Evolutionary conservation across 306 rosid genomes (phyloP), one percentile per base, ranked within the genome.

Genomic region (Myrica gale): DNA sequence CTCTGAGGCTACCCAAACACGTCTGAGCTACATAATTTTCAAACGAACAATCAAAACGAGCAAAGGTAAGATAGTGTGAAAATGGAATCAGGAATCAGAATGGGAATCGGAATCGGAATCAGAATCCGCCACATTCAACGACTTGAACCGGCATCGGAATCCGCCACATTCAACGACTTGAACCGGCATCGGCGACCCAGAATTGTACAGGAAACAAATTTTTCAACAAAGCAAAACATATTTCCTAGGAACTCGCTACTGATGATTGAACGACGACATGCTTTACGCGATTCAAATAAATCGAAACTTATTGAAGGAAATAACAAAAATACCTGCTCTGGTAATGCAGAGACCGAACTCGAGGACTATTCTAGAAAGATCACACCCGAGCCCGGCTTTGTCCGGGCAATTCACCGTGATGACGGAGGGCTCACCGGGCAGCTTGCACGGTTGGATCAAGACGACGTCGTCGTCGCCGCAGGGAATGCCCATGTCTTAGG

Each of bases 351-450:
- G 90, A 39, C 96, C 96, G n/a, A 90, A 92, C 68, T 90, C 89
- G 9, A 90, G 89, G 68, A 85, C 83, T 42, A 86, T 82, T 77
- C 90, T 69, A 79, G 88, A 90, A 53, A 92, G 90, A 84, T 92
- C 98, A 74, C 96, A 92, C 5, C 96, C 94, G 7, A 92, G 91
- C 5, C 98, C 96, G 60, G 96, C 90, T 76, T 90, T 82, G 76
- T 92, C 94, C 7, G 98, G 98, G 61, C 98, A 92, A 72, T 89
- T 92, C 63, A 92, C 86, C 1, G 98, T 92, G 41, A 90, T 82
- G 69, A 90, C 76, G 57, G 73, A 69, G 26, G 94, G 87, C 16
- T 90, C 92, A 45, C 71, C 76, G 19, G 75, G 2, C 39, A 44
- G 55, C 76, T 85, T 84, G 3, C 85, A 88, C 7, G 15, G 84